Conservation (phyloP, 73 alveolate species). For the Paramecium biaurelia region DNA sequence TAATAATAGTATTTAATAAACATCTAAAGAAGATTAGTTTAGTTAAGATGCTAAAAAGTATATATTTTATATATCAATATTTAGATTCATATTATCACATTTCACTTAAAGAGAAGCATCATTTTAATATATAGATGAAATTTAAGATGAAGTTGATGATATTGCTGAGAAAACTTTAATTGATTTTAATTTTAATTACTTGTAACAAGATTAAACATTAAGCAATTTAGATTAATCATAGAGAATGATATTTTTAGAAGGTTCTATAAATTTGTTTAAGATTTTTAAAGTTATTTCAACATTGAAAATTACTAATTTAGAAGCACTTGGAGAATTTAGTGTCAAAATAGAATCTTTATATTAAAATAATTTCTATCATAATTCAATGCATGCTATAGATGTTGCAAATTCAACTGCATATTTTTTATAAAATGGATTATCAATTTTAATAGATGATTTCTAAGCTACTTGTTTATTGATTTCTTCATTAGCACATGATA, state of each 20-base stretch:
- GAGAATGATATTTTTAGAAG: neutral
- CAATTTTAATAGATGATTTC: neutral
- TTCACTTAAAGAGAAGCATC: conserved; percentile 43
- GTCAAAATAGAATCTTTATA: conserved; percentile 24
- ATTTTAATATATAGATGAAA: conserved; percentile 34
- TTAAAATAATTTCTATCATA: conserved; percentile 19
- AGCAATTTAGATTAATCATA: neutral
- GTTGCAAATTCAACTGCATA: conserved; percentile 46
- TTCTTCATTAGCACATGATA: conserved; percentile 61
- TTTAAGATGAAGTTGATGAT: neutral
- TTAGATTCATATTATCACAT: conserved; percentile 13
- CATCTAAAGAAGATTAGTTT: neutral
- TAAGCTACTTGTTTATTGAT: conserved; percentile 55
- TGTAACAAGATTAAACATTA: neutral
- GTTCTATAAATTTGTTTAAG: neutral
- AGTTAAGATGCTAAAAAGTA: conserved; percentile 46
- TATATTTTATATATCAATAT: neutral
- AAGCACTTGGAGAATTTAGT: conserved; percentile 4
- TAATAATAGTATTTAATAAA: neutral
- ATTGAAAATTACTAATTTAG: neutral
- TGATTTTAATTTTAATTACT: neutral
- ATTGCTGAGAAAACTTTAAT: neutral
- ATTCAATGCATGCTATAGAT: conserved; percentile 51
- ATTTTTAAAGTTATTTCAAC: neutral
- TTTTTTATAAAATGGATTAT: conserved; percentile 39